Evolutionary conservation across 257 asterid species (phyloP).

Genomic region (Solanum piurae): DNA sequence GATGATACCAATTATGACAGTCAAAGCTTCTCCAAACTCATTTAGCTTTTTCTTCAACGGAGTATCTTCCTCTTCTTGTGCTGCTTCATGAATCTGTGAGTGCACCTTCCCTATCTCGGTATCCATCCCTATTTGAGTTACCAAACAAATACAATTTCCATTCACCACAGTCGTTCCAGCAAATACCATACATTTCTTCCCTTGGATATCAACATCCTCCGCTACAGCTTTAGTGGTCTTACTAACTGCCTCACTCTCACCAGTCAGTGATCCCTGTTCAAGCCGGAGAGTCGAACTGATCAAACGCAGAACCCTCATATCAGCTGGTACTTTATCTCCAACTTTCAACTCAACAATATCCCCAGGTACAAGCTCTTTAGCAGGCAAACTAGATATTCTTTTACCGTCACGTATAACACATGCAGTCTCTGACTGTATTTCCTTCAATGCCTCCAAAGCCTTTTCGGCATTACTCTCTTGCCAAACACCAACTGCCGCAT

Average conservation of each 20-base stretch:
- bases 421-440: constrained; percentile 94
- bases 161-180: constrained; percentile 98
- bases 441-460: constrained; percentile 95
- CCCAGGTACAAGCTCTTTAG: constrained; percentile 95
- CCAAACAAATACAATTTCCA: constrained; percentile 83
- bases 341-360: constrained; percentile 94
- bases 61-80: constrained; percentile 86
- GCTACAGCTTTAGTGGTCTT: constrained; percentile 76
- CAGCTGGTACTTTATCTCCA: constrained; percentile 97
- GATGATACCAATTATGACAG: constrained; percentile 76
- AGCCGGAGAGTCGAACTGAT: constrained; percentile 84
- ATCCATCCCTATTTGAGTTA: constrained; percentile 81
- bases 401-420: constrained; percentile 70
- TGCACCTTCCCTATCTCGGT: constrained; percentile 96
- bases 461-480: constrained; percentile 99
- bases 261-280: constrained; percentile 96
- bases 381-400: constrained; percentile 54
- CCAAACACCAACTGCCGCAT: constrained; percentile 97
- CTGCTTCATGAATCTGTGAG: constrained; percentile 87
- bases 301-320: constrained; percentile 85
- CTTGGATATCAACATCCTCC: constrained; percentile 91
- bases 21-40: constrained; percentile 89
- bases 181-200: constrained; percentile 94
- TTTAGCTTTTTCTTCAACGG: constrained; percentile 96
- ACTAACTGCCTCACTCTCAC: constrained; percentile 96